Evolutionary conservation across 2,329 filamentous ascomycete genomes (phyloP), one percentile per base, ranked within the genome.

Genomic region (Metarhizium anisopliae): DNA sequence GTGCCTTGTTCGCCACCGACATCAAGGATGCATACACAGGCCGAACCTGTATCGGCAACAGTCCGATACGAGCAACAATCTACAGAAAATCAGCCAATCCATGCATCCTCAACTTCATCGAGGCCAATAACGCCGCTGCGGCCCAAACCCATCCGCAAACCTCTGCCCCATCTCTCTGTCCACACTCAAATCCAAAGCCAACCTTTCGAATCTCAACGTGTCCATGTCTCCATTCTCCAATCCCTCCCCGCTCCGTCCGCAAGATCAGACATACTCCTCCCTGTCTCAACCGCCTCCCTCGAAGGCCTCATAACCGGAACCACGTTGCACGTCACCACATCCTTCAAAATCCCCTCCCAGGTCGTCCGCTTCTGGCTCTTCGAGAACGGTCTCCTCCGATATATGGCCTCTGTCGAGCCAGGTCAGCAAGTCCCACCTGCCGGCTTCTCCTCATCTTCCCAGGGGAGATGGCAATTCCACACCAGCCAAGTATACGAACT

Each of bases 311-410:
- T 77, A 10, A 66, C 72, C 10, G 77, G 81, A 2, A 70, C 67
- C 2, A 78, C 79, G 55, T 73, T 81, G 55, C 76, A 84, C 62
- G 74, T 86, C 53, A 79, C 80, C 57, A 74, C 83, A 47, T 68
- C 71, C 16, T 85, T 80, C 69, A 76, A 73, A 51, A 75, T 87
- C 25, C 80, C 82, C 2, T 64, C 70, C 3, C 72, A 75, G 16
- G 79, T 85, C 5, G 72, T 68, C 18, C 81, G 84, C n/a, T 74
- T 85, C 61, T 87, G 84, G 84, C 72, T 87, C 16, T 83, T 84
- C 60, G 73, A 80, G 72, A 16, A 68, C 63, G 36, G 78, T 74
- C 68, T 78, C 55, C 66, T 87, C 8, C 77, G 72, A 53, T 85
- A 85, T 62, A 83, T 86, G 76, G 82, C 81, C 14, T 74, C 74